phyloP scores from a whole-genome alignment of 2,329 filamentous ascomycete species.

The Verticillium albo-atrum region DNA sequence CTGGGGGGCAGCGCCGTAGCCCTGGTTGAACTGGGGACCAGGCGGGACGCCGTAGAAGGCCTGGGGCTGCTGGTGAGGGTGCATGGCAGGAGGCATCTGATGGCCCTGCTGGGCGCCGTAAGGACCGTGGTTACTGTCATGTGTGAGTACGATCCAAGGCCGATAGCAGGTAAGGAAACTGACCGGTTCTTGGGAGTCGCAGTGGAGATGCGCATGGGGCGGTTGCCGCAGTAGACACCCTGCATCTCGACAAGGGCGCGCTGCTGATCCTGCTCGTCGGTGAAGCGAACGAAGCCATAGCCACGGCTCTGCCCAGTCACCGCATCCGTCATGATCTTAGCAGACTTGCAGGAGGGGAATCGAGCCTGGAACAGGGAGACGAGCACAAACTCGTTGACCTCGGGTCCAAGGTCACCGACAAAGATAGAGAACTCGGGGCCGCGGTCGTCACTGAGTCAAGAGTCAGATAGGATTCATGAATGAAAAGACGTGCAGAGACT shows the following conservation, averaged over 20 bases:
- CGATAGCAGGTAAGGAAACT: constrained; percentile 11
- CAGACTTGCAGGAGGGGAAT: constrained; percentile 96
- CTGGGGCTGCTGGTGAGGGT: constrained; percentile 40
- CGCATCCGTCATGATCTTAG: constrained; percentile 99
- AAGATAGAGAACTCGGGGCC: constrained; percentile 97
- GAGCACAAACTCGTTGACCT: constrained; percentile 97
- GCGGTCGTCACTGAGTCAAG: constrained; percentile 71
- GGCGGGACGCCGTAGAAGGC: constrained; percentile 16
- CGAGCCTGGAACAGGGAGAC: constrained; percentile 96
- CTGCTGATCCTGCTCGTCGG: constrained; percentile 93
- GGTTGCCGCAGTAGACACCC: constrained; percentile 97
- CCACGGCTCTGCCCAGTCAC: constrained; percentile 96
- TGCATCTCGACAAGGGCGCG: constrained; percentile 97
- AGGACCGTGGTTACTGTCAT: constrained; percentile 20
- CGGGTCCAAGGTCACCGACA: constrained; percentile 93
- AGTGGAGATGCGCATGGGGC: constrained; percentile 97
- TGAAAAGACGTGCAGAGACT: constrained; percentile 21
- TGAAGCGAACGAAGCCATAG: constrained; percentile 97
- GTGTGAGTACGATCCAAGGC: neutral
- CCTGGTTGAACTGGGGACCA: constrained; percentile 4
- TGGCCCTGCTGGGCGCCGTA: constrained; percentile 34
- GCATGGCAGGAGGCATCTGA: constrained; percentile 32
- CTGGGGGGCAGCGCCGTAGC: constrained; percentile 2
- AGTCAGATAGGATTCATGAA: constrained; percentile 7
- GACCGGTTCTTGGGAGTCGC: constrained; percentile 92